Conservation (phyloP, 257 asterid species). For the Ophiorrhiza pumila region DNA sequence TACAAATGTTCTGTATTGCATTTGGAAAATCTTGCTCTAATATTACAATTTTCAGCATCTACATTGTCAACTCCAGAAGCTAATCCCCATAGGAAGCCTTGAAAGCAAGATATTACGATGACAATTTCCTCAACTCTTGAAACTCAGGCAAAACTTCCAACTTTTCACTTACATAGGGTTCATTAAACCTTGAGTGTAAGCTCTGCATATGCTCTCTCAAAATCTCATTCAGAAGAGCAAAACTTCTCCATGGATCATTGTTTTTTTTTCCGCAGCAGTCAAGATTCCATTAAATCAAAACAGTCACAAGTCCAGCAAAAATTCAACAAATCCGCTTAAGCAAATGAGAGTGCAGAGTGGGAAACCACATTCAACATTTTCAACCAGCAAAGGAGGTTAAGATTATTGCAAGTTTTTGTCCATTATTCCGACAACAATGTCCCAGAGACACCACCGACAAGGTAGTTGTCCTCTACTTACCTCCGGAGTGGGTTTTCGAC, state of each 20-base stretch:
- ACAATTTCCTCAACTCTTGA: constrained; percentile 46
- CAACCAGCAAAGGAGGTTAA: too few species aligned
- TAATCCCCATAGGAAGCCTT: constrained; percentile 75
- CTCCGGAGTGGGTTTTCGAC: too few species aligned
- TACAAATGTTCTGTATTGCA: constrained; percentile 36
- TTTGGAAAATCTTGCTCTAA: constrained; percentile 34
- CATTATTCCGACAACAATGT: too few species aligned
- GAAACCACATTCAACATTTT: too few species aligned
- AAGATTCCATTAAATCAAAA: too few species aligned
- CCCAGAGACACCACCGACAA: too few species aligned
- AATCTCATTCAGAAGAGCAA: constrained; percentile 45
- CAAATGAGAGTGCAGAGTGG: too few species aligned
- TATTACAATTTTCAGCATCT: constrained; percentile 28
- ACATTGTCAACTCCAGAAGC: constrained; percentile 43
- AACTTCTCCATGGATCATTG: constrained; percentile 37
- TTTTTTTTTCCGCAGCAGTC: too few species aligned
- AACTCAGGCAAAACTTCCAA: constrained; percentile 29
- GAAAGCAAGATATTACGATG: constrained; percentile 58
- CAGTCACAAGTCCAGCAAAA: too few species aligned
- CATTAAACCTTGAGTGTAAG: constrained; percentile 29
- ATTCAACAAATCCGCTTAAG: too few species aligned
- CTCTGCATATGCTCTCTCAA: constrained; percentile 44
- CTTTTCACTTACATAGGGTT: constrained; percentile 27
- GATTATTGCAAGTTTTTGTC: too few species aligned
- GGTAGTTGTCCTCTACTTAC: too few species aligned